Percentiles rank a stretch among this genome's conserved stretches.
These are phyloP conservation scores for Aureobasidium sp. DNA, from an alignment of 2,329 filamentous ascomycete genomes.

Conservation along the genomic window DNA sequence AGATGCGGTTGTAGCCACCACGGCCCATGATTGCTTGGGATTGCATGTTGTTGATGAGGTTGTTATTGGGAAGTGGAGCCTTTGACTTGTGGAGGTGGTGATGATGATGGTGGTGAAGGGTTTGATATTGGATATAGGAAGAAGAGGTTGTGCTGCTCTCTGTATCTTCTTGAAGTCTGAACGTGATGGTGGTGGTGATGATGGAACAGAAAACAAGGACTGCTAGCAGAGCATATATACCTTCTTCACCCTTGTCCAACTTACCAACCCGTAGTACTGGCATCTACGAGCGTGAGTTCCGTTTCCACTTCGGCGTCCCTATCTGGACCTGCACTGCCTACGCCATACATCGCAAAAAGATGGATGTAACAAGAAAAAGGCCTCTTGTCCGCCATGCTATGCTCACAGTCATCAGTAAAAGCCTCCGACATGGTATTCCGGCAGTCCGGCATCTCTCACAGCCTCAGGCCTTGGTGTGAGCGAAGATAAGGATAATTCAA, in stretches of 20 bases:
- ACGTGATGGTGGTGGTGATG: background rate
- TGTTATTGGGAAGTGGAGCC: no score
- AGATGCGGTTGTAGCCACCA: slow-evolving; percentile 35
- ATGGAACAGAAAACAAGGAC: background rate
- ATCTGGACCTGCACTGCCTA: background rate
- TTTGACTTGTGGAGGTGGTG: no score
- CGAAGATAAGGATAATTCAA: background rate
- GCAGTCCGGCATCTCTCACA: background rate
- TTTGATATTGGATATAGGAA: background rate
- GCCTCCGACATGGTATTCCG: background rate
- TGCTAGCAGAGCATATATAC: background rate
- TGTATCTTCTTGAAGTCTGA: background rate
- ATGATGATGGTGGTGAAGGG: background rate
- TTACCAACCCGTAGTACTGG: background rate
- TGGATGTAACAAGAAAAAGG: background rate
- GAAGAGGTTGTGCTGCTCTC: background rate
- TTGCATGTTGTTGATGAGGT: background rate
- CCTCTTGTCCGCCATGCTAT: background rate
- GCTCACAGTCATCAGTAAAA: background rate
- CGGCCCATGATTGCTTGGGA: slow-evolving; percentile 26
- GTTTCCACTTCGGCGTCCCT: background rate
- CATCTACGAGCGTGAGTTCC: background rate
- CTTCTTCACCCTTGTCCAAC: background rate
- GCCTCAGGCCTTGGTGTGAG: background rate
- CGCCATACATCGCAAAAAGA: background rate